Evolutionary conservation across 1,139 yeast genomes (phyloP).

Genomic region (Kodamaea alishanica): DNA sequence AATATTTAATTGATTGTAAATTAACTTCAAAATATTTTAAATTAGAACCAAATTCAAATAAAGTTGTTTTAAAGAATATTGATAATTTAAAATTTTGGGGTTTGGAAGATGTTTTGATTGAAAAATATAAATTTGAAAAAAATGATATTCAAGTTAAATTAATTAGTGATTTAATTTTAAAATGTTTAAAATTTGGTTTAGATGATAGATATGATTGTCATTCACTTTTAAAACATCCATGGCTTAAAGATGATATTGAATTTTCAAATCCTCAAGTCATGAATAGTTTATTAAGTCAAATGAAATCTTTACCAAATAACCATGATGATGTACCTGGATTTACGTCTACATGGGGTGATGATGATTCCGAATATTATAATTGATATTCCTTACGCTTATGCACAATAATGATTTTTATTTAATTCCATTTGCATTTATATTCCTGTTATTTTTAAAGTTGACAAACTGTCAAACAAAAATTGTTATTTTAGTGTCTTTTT

Average conservation of each 20-base stretch:
- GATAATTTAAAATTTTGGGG: constrained; percentile 68
- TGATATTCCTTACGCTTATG: not conserved
- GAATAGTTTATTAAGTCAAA: constrained; percentile 14
- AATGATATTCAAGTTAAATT: constrained; percentile 19
- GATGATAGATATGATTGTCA: constrained; percentile 30
- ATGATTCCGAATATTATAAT: constrained; percentile 4
- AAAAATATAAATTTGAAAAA: constrained; percentile 59
- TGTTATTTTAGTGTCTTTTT: too few species aligned
- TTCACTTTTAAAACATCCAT: constrained; percentile 56
- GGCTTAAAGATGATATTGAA: constrained; percentile 67
- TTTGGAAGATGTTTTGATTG: constrained; percentile 59
- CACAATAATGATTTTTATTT: not conserved
- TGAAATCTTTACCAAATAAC: constrained; percentile 9
- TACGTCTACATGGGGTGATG: constrained; percentile 21
- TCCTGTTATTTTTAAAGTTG: too few species aligned
- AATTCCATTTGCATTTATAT: not conserved
- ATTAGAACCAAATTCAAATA: constrained; percentile 39
- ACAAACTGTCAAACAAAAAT: too few species aligned
- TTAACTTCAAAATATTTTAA: constrained; percentile 53
- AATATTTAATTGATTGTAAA: constrained; percentile 49
- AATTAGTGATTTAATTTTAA: constrained; percentile 45
- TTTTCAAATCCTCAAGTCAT: constrained; percentile 41
- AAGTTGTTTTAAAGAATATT: constrained; percentile 49
- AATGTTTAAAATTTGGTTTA: constrained; percentile 77
- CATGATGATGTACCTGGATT: constrained; percentile 28